Conservation (phyloP, 208 protist species). For the Zelonia costaricensis region DNA sequence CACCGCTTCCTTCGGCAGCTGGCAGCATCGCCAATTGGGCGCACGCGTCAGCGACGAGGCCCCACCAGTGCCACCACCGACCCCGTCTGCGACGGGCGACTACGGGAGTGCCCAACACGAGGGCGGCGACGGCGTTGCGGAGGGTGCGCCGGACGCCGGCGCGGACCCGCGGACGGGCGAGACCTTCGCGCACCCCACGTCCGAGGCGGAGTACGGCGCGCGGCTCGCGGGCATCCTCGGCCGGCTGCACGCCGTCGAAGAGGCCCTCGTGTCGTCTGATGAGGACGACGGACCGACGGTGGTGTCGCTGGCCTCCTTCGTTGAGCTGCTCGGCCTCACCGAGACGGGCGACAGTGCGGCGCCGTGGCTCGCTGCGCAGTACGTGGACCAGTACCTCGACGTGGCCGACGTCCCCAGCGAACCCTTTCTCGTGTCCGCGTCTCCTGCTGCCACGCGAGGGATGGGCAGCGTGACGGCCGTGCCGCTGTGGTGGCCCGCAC, state of each 20-base stretch:
- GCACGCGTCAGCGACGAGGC: too few relatives aligned
- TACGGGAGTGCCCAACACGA: background rate
- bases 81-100: background rate
- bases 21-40: too few relatives aligned
- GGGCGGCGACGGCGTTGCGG: constrained; percentile 1
- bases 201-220: constrained; percentile 17
- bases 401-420: constrained; percentile 7
- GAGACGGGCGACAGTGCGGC: constrained; percentile 47
- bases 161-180: too few relatives aligned
- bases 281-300: constrained; percentile 16
- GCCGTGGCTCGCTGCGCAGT: constrained; percentile 31
- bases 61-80: background rate
- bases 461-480: constrained; percentile 2
- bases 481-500: constrained; percentile 4
- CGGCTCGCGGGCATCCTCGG: constrained; percentile 8
- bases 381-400: constrained; percentile 37
- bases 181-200: constrained; percentile 11
- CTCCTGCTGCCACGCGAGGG: background rate
- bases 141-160: background rate
- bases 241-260: constrained; percentile 19
- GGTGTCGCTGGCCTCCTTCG: constrained; percentile 36
- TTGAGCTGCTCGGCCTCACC: constrained; percentile 54
- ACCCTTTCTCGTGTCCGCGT: too few relatives aligned
- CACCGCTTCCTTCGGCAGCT: constrained; percentile 45
- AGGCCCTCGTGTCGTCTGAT: constrained; percentile 17